Percentiles rank a stretch among this genome's conserved stretches.
Evolutionary conservation across 805 yeast species (phyloP).

Genomic region (Nakazawaea populi): DNA sequence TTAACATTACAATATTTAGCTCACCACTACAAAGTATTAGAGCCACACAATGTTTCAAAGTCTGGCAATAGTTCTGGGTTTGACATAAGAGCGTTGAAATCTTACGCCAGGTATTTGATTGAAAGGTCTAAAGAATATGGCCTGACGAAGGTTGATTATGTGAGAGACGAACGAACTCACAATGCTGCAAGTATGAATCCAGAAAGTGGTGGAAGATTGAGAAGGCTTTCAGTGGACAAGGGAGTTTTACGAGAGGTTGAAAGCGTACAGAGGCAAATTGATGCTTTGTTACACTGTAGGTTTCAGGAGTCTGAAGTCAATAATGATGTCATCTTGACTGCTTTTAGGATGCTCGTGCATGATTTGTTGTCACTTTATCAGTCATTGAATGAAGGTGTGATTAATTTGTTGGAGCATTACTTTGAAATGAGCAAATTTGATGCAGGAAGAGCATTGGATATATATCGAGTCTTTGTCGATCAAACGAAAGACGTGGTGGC

Average conservation of each 20-base stretch:
- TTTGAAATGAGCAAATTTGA: constrained; percentile 86
- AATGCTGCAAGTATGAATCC: constrained; percentile 34
- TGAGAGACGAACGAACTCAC: constrained; percentile 56
- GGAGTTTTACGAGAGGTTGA: constrained; percentile 84
- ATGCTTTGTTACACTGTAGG: constrained; percentile 64
- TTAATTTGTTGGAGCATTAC: constrained; percentile 87
- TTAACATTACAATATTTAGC: constrained; percentile 66
- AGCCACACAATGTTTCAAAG: constrained; percentile 33
- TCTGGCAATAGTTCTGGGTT: constrained; percentile 24
- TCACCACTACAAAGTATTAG: constrained; percentile 56
- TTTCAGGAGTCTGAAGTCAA: constrained; percentile 75
- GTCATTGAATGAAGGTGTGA: constrained; percentile 91
- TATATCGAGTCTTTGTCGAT: constrained; percentile 80
- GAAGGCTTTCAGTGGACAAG: constrained; percentile 60
- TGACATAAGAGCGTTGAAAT: constrained; percentile 51
- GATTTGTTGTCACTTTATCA: constrained; percentile 85
- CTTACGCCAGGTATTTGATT: constrained; percentile 68
- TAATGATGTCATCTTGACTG: constrained; percentile 78
- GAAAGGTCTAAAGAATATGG: constrained; percentile 65
- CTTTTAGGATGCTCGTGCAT: constrained; percentile 84
- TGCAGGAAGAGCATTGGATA: constrained; percentile 79
- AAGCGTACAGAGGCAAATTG: constrained; percentile 78
- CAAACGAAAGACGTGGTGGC: constrained; percentile 84
- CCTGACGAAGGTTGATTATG: constrained; percentile 66
- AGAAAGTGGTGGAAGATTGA: constrained; percentile 52